phyloP scores from a whole-genome alignment of 345 rosid genomes.

The Eucalyptus victrix region DNA sequence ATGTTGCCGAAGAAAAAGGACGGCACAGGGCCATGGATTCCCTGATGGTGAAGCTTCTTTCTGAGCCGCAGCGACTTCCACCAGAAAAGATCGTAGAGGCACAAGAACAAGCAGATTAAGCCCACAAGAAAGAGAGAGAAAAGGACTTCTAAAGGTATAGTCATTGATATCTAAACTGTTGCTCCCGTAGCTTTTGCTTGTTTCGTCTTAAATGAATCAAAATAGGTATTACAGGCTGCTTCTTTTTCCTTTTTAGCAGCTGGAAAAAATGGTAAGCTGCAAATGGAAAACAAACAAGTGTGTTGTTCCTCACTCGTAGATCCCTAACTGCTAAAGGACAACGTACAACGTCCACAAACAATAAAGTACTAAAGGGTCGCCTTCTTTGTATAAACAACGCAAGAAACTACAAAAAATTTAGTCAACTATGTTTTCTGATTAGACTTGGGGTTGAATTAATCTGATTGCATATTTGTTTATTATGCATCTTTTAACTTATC shows the following conservation, averaged over 20 bases:
- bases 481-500: not conserved
- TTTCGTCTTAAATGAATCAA: not conserved
- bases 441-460: not conserved
- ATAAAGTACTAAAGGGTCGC: not conserved
- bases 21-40: conserved; percentile 1
- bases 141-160: not conserved
- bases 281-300: not conserved
- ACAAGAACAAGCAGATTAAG: not conserved
- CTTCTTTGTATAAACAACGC: not conserved
- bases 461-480: not conserved
- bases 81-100: not conserved
- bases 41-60: not conserved
- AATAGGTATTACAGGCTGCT: not conserved
- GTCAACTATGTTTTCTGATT: not conserved
- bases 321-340: not conserved
- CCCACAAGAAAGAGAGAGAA: not conserved
- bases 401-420: not conserved
- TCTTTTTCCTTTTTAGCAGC: not conserved
- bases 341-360: not conserved
- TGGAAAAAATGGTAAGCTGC: not conserved
- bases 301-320: not conserved
- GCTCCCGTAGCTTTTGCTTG: not conserved
- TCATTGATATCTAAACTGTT: not conserved
- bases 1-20: conserved; percentile 1
- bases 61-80: not conserved